These are phyloP conservation scores for Selenicereus undatus DNA, from an alignment of 148 eudicot species.

Conservation along the genomic window DNA sequence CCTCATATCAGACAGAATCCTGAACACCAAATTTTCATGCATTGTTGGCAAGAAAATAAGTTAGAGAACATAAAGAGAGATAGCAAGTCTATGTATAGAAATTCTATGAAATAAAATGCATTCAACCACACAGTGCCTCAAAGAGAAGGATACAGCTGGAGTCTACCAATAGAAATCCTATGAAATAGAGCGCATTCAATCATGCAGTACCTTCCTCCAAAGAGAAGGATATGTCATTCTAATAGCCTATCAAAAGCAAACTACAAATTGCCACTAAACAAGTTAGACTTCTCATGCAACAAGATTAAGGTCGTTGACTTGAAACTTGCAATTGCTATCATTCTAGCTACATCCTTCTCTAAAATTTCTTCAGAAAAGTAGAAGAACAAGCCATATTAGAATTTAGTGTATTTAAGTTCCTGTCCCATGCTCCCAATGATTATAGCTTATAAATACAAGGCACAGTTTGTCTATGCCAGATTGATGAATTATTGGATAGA, in stretches of 20 bases:
- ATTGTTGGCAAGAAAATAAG: not conserved
- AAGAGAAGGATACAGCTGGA: not conserved
- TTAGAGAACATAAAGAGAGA: not conserved
- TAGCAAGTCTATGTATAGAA: not conserved
- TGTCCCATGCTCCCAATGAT: no score
- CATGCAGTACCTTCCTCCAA: not conserved
- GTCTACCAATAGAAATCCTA: not conserved
- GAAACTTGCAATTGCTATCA: no score
- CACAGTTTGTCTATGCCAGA: no score
- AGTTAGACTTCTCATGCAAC: not conserved
- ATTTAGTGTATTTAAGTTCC: no score
- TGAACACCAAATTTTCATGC: conserved; percentile 25
- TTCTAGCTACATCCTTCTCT: no score
- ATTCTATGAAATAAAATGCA: not conserved
- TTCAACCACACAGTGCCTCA: not conserved
- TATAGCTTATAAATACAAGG: no score
- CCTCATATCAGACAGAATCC: conserved; percentile 98
- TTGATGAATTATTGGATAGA: no score
- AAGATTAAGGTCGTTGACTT: not conserved
- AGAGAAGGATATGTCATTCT: not conserved
- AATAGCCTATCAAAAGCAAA: not conserved
- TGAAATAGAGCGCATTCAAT: not conserved
- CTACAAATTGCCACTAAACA: not conserved
- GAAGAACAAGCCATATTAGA: not conserved
- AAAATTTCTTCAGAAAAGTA: not conserved